Evolutionary conservation across 148 eudicot species (phyloP).

Genomic region (Polygonum aviculare): DNA sequence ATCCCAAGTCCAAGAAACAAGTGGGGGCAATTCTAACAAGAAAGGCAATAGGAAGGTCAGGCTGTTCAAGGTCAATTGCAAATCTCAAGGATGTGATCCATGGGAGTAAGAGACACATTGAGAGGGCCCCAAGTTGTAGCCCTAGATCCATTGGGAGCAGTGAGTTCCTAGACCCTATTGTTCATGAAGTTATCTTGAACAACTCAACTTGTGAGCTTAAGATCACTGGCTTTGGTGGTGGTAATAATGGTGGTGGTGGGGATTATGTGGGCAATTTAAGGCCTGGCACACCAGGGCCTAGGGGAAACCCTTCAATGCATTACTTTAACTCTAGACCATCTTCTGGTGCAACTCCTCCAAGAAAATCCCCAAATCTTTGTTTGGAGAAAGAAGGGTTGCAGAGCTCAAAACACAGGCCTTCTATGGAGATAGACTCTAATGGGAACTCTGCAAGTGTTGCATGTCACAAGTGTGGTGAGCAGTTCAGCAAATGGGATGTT

Average conservation of each 20-base stretch:
- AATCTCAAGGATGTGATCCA: conserved; percentile 90
- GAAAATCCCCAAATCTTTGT: conserved; percentile 28
- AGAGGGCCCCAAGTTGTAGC: conserved; percentile 70
- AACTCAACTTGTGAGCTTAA: conserved; percentile 80
- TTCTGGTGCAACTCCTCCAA: conserved; percentile 17
- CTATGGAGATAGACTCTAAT: conserved; percentile 32
- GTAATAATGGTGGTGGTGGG: conserved; percentile 19
- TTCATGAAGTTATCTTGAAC: conserved; percentile 85
- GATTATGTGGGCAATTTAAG: conserved; percentile 66
- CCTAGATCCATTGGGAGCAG: conserved; percentile 95
- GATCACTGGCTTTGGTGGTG: conserved; percentile 32
- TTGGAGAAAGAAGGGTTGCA: conserved; percentile 9
- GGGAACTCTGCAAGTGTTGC: conserved; percentile 24
- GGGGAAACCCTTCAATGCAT: conserved; percentile 76
- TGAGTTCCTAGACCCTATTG: conserved; percentile 86
- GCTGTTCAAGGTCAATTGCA: conserved; percentile 94
- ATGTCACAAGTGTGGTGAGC: conserved; percentile 87
- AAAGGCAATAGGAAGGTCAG: conserved; percentile 57
- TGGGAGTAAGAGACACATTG: conserved; percentile 85
- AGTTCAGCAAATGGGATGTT: conserved; percentile 75
- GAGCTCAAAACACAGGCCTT: conserved; percentile 28
- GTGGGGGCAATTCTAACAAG: conserved; percentile 49
- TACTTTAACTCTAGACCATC: conserved; percentile 26
- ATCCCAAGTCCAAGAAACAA: conserved; percentile 51
- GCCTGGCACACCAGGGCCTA: conserved; percentile 96